These are phyloP conservation scores for Ramaria sp. DNA, from an alignment of 768 basidiomycete species.

Conservation along the genomic window DNA sequence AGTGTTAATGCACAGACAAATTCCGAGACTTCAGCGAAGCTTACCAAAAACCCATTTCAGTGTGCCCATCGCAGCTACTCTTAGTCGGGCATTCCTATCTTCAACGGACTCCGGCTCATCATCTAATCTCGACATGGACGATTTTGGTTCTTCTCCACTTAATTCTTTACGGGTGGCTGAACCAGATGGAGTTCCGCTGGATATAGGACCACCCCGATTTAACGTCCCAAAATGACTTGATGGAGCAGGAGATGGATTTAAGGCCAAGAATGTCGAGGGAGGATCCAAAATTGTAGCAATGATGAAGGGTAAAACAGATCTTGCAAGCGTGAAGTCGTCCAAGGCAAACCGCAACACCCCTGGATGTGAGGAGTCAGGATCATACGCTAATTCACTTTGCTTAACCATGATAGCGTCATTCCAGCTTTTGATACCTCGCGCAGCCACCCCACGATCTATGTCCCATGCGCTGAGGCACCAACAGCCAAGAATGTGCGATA, in stretches of 20 bases:
- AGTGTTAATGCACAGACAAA: background rate
- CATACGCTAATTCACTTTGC: background rate
- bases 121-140: slow-evolving; percentile 34
- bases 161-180: background rate
- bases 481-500: slow-evolving; percentile 51
- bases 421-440: slow-evolving; percentile 46
- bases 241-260: slow-evolving; percentile 52
- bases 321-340: slow-evolving; percentile 18
- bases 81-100: slow-evolving; percentile 60
- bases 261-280: slow-evolving; percentile 18
- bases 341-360: slow-evolving; percentile 21
- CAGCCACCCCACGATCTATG: slow-evolving; percentile 50
- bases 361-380: background rate
- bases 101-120: slow-evolving; percentile 55
- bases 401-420: slow-evolving; percentile 20
- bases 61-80: slow-evolving; percentile 58
- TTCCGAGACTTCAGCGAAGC: slow-evolving; percentile 12
- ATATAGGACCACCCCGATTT: slow-evolving; percentile 11
- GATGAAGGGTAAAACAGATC: slow-evolving; percentile 2
- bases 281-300: slow-evolving; percentile 1
- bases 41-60: slow-evolving; percentile 53
- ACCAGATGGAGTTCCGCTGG: background rate
- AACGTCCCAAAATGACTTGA: background rate
- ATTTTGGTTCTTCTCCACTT: background rate
- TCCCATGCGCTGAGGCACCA: slow-evolving; percentile 71